Evolutionary conservation across 768 basidiomycete genomes (phyloP).

Genomic region (Ramaria sp.): DNA sequence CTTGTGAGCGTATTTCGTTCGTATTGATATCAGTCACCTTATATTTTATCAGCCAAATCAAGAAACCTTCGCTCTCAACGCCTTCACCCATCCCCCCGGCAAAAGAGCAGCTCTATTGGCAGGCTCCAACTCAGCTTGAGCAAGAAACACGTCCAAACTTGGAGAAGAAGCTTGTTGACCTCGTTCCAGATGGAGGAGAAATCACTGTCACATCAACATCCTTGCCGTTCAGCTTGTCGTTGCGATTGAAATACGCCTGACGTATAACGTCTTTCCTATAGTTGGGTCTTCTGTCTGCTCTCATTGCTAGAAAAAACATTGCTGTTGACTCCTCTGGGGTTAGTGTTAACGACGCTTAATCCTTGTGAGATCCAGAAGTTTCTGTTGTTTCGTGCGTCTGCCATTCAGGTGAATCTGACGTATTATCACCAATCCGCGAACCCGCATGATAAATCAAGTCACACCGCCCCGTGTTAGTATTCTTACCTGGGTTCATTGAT

Average conservation of each 20-base stretch:
- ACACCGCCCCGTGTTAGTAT: too few species aligned
- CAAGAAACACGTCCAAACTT: constrained; percentile 85
- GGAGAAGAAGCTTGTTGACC: constrained; percentile 72
- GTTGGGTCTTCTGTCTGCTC: too few species aligned
- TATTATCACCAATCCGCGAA: too few species aligned
- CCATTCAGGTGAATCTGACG: too few species aligned
- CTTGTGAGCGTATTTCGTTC: constrained; percentile 47
- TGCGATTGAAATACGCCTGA: constrained; percentile 21
- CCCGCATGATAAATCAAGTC: too few species aligned
- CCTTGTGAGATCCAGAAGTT: too few species aligned
- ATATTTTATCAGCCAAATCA: constrained; percentile 67
- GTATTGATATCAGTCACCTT: not conserved
- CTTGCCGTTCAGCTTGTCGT: constrained; percentile 69
- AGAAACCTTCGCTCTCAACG: constrained; percentile 85
- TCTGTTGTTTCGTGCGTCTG: too few species aligned
- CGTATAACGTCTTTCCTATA: too few species aligned
- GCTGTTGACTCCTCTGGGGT: too few species aligned
- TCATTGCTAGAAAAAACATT: too few species aligned
- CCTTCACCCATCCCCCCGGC: constrained; percentile 44
- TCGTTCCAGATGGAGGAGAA: constrained; percentile 67
- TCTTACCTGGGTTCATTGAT: too few species aligned
- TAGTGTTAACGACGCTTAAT: too few species aligned
- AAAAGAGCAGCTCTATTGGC: constrained; percentile 49
- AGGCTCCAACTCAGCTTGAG: constrained; percentile 88
- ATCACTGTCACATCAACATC: constrained; percentile 81